phyloP scores from a whole-genome alignment of 169 alveolate genomes.

The Cryptosporidium tyzzeri region DNA sequence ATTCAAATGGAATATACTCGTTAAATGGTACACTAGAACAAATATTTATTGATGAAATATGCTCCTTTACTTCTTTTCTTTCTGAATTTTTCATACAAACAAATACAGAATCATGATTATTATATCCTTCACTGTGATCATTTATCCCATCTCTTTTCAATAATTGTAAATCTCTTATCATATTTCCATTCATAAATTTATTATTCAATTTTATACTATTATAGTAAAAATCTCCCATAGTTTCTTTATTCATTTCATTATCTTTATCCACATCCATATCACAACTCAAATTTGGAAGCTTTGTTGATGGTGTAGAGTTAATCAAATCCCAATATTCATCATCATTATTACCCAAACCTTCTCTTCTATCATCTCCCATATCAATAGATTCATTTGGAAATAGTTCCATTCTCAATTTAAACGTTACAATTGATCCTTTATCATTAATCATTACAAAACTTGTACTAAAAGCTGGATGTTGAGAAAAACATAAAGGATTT shows the following conservation, averaged over 20 bases:
- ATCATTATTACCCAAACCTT: neutral
- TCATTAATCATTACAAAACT: constrained; percentile 50
- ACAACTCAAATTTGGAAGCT: constrained; percentile 58
- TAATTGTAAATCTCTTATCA: neutral
- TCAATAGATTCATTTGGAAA: constrained; percentile 4
- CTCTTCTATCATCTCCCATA: neutral
- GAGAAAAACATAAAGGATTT: constrained; percentile 46
- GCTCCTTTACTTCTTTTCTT: neutral
- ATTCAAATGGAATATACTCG: constrained; percentile 66
- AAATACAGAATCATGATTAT: neutral
- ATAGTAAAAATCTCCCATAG: neutral
- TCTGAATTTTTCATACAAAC: neutral
- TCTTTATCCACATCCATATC: neutral
- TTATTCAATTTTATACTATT: constrained; percentile 8
- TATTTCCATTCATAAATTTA: constrained; percentile 8
- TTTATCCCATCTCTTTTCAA: neutral
- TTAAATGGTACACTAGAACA: constrained; percentile 44
- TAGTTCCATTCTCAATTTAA: constrained; percentile 17
- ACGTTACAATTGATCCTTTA: constrained; percentile 28
- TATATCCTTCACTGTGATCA: neutral
- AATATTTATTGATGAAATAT: constrained; percentile 25
- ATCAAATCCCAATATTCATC: constrained; percentile 62
- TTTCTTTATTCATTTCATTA: neutral
- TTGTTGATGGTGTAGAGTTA: constrained; percentile 68
- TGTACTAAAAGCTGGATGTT: constrained; percentile 59